Base-by-base conservation (phyloP, 2,329 filamentous ascomycete species). In the Penicillium sp. region DNA sequence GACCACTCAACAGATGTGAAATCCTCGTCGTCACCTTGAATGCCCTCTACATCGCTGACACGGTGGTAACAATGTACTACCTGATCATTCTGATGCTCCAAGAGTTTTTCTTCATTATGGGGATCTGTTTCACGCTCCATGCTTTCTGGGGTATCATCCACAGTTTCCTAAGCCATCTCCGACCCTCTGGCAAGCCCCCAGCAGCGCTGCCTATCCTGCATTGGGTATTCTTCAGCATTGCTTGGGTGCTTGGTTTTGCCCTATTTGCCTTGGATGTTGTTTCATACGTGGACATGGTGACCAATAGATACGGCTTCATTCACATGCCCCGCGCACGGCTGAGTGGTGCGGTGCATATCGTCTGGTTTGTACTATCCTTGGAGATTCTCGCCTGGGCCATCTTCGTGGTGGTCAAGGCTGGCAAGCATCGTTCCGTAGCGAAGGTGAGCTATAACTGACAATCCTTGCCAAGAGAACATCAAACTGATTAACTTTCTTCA, bases 81-180 rank as follows among this genome's bases (percentile, higher is more conserved):
- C 32, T 60, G 7, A 58, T 66, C 45, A 32, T 47, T n/a, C 34
- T 53, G 7, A 64, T 68, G 53, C 42, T 67, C 13, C 11, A 44
- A 9, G 29, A 50, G 1, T 60, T 66, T 18, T 68, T 68, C 53
- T 10, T 8, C 27, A 16, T 60, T n/a, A 7, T 58, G 10, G 53
- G 35, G 2, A 18, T 47, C 10, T 55, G 58, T 18, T 8, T 67
- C 13, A 36, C 61, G 11, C 56, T 62, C 40, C 59, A 58, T 27
- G 52, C 62, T 35, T 62, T 67, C 51, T 68, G 61, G 48, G 47
- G 43, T 3, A 38, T 65, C 14, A 57, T 63, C 9, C 58, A 67
- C 36, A 34, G 46, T 40, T 34, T 60, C 8, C 55, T 68, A 19
- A 51, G 57, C 9, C 53, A 58, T 8, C 54, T 63, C 18, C 55